Evolutionary conservation across 2,329 filamentous ascomycete species (phyloP).

Genomic region (Diplodia seriata): DNA sequence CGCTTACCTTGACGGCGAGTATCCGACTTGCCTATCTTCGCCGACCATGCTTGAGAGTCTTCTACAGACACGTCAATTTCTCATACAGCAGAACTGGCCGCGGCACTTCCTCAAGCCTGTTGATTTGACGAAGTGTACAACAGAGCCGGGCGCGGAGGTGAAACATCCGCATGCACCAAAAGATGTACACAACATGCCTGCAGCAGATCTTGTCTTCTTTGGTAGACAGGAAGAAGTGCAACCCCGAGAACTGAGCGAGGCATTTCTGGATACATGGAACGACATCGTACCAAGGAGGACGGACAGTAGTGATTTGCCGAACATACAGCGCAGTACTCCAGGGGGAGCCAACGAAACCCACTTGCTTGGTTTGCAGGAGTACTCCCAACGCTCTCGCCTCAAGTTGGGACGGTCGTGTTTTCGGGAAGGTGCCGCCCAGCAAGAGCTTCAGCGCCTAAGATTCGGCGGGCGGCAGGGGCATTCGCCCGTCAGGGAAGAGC

Average conservation of each 20-base stretch:
- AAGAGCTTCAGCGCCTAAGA: not conserved
- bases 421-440: not conserved
- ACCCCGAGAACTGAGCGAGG: not conserved
- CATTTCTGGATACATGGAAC: not conserved
- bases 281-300: not conserved
- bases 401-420: not conserved
- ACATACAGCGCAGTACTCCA: too few species aligned
- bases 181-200: not conserved
- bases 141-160: too few species aligned
- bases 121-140: not conserved
- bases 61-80: conserved; percentile 7
- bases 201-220: not conserved
- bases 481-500: not conserved
- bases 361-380: not conserved
- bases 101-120: conserved; percentile 9
- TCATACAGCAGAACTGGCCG: not conserved
- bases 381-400: not conserved
- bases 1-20: not conserved
- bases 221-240: not conserved
- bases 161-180: not conserved
- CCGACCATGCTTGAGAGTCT: not conserved
- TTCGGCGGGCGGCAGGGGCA: not conserved
- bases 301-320: not conserved
- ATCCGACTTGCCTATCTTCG: conserved; percentile 1
- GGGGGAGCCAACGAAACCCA: not conserved